Conservation (phyloP, 306 rosid genomes). For the Elaeagnus macrophylla region DNA sequence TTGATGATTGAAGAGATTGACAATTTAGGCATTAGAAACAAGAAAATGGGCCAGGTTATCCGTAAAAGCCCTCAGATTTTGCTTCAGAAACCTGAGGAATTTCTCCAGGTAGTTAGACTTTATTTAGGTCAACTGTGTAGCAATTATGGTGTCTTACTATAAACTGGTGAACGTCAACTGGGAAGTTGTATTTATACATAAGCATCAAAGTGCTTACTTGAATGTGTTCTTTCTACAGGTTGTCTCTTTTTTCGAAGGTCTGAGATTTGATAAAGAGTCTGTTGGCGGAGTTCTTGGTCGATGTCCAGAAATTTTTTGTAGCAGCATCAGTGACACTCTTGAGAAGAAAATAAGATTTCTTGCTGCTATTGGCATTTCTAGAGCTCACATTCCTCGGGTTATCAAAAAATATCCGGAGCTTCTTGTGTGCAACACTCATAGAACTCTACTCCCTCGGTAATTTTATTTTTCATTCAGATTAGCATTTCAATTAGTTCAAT, state of each 20-base stretch:
- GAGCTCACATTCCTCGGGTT: slow-evolving; percentile 48
- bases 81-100: slow-evolving; percentile 49
- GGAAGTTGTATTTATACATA: too few relatives aligned
- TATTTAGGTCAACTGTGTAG: slow-evolving; percentile 16
- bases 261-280: slow-evolving; percentile 55
- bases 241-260: slow-evolving; percentile 52
- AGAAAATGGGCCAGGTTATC: slow-evolving; percentile 54
- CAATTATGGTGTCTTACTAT: background rate
- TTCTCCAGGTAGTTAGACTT: slow-evolving; percentile 49
- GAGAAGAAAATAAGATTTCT: slow-evolving; percentile 67
- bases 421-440: slow-evolving; percentile 58
- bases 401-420: slow-evolving; percentile 79
- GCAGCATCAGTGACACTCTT: slow-evolving; percentile 57
- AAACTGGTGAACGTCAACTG: background rate
- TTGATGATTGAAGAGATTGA: slow-evolving; percentile 52
- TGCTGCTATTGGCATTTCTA: slow-evolving; percentile 39
- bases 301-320: slow-evolving; percentile 75
- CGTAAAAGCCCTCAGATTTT: slow-evolving; percentile 75
- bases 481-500: background rate
- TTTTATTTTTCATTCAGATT: slow-evolving; percentile 4
- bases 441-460: slow-evolving; percentile 66
- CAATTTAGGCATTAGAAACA: slow-evolving; percentile 53
- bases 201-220: background rate
- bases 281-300: slow-evolving; percentile 54
- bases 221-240: slow-evolving; percentile 34